Base-by-base conservation (phyloP, 139 green algal species). In the Picochlorum costavermella region DNA sequence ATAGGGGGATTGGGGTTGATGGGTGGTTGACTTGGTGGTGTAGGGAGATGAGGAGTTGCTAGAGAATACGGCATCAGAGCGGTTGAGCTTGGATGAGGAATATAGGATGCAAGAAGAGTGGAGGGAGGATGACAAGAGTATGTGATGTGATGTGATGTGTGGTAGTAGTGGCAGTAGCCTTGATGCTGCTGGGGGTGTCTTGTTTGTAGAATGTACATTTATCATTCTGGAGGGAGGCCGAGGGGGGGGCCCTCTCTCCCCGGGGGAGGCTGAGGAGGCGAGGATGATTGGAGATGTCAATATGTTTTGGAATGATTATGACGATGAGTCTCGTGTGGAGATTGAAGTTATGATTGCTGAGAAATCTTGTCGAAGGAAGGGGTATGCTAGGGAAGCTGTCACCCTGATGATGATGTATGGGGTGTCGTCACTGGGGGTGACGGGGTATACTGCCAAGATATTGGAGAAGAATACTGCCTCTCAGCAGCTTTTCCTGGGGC, bases 321-420 rank as follows among this genome's bases (percentile, higher is more conserved):
- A 86, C 3, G 63, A 75, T 16, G 46, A 40, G 4, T 45, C 37
- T n/a, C 48, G 44, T 3, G 75, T 68, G 12, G 79, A 84, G 56
- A 76, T 86, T 31, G 66, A 78, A 50, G 64, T 85, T 40, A 95
- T 95, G 88, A 67, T 95, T 2, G 88, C 88, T 3, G 86, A 91
- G 57, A 17, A 61, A 1, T 50, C 12, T 16, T 82, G 79, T 44
- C 55, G 86, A 14, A 30, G 83, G 1, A 72, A 75, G 28, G 84
- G 86, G 4, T 31, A 90, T 12, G 85, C 85, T 1, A 29, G 46
- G 9, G 85, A 92, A 50, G 85, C 83, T 16, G 50, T 95, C 23
- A 62, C 51, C 23, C 37, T 93, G 26, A 73, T 95, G 17, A 92
- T 95, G 85, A 72, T 75, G 0, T 95, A 90, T 59, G 56, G 60